Evolutionary conservation across 306 rosid species (phyloP).

Genomic region (Crataegus laevigata): DNA sequence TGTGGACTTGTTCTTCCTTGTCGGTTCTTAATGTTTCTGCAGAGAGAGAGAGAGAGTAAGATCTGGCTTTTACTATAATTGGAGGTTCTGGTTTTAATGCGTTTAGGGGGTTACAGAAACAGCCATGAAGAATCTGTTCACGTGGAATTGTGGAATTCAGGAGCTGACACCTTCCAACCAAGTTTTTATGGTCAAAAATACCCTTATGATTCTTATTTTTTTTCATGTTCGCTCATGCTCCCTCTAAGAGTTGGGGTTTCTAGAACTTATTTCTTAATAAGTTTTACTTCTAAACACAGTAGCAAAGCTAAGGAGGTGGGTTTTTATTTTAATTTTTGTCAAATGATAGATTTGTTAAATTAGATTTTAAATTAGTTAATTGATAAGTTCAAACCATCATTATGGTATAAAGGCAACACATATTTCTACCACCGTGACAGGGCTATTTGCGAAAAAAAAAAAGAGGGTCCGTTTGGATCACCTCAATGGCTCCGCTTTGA

Average conservation of each 20-base stretch:
- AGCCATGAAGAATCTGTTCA: slow-evolving; percentile 20
- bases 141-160: slow-evolving; percentile 14
- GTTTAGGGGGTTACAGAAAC: background rate
- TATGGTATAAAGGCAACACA: no score
- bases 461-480: fast-evolving
- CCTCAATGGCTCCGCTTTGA: no score
- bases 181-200: background rate
- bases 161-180: slow-evolving; percentile 3
- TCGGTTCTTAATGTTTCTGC: background rate
- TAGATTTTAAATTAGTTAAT: no score
- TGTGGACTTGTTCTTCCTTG: background rate
- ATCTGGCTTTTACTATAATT: slow-evolving; percentile 12
- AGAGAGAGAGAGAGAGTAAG: slow-evolving; percentile 4
- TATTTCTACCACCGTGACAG: fast-evolving
- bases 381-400: fast-evolving
- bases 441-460: no score
- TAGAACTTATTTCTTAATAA: no score
- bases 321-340: no score
- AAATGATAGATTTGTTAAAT: no score
- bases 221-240: no score
- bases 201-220: background rate
- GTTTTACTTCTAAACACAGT: no score
- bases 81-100: slow-evolving; percentile 3
- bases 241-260: no score
- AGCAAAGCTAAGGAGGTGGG: fast-evolving